Percentiles rank a stretch among this genome's conserved stretches.
phyloP scores from a whole-genome alignment of 352 stramenopile genomes.

The Phytophthora niederhauseri region DNA sequence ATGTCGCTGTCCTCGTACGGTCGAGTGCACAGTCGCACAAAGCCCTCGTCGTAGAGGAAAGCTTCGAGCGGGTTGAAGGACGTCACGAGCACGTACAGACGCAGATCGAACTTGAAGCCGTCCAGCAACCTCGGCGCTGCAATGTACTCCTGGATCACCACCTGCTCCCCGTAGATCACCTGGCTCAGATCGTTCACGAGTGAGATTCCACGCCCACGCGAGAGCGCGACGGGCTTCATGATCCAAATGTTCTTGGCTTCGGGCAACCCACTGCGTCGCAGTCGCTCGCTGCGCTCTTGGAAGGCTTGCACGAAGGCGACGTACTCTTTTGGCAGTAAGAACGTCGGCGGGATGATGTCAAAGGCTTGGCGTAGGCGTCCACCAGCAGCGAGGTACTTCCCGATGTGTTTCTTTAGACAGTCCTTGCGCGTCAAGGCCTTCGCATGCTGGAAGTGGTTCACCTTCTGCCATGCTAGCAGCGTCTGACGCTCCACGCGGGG shows the following conservation, averaged over 20 bases:
- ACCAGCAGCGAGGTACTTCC: constrained; percentile 60
- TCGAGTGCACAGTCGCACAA: constrained; percentile 91
- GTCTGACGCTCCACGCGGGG: constrained; percentile 80
- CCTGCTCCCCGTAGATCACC: constrained; percentile 88
- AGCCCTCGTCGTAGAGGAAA: constrained; percentile 95
- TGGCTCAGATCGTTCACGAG: constrained; percentile 89
- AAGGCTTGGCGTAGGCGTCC: constrained; percentile 69
- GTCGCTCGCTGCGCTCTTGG: constrained; percentile 46
- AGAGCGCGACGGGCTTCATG: constrained; percentile 93
- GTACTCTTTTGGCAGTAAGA: constrained; percentile 94
- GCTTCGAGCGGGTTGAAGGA: constrained; percentile 93
- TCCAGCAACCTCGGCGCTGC: constrained; percentile 86
- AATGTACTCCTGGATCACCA: constrained; percentile 93
- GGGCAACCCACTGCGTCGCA: constrained; percentile 14
- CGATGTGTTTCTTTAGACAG: constrained; percentile 90
- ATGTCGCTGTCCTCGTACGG: constrained; percentile 80
- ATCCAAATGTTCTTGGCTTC: constrained; percentile 92
- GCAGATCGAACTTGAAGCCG: constrained; percentile 93
- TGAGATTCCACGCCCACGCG: constrained; percentile 92
- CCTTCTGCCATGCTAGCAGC: constrained; percentile 92
- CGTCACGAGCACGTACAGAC: constrained; percentile 95
- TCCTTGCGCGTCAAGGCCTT: constrained; percentile 94
- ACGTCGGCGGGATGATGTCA: constrained; percentile 93
- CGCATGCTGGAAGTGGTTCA: constrained; percentile 95
- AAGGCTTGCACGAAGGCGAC: constrained; percentile 90